These are phyloP conservation scores for Globisporangium cederbergense DNA, from an alignment of 352 stramenopile genomes.

Conservation along the genomic window DNA sequence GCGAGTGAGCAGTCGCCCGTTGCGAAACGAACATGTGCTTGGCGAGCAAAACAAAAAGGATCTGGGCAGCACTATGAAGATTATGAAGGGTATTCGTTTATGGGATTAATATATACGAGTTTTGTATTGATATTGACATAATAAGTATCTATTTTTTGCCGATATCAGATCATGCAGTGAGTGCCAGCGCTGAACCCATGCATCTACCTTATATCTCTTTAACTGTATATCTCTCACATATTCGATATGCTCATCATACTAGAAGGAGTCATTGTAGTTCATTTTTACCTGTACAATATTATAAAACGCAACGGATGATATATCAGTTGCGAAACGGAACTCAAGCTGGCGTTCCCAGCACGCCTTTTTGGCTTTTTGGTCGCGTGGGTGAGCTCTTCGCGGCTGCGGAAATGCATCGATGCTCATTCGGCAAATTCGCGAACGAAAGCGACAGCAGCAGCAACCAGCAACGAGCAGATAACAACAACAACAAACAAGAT, in stretches of 20 bases:
- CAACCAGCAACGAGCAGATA: background rate
- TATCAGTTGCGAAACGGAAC: constrained; percentile 1
- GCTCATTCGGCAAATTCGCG: constrained; percentile 8
- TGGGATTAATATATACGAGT: background rate
- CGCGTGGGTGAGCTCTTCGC: constrained; percentile 7
- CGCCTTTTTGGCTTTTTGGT: background rate
- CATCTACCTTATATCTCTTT: background rate
- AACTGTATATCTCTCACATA: background rate
- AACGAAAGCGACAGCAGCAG: constrained; percentile 7
- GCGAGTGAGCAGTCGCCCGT: background rate
- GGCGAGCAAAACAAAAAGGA: background rate
- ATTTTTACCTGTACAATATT: background rate
- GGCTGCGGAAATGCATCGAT: background rate
- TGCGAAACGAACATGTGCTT: background rate
- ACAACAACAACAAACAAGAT: constrained; percentile 16
- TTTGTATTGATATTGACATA: background rate
- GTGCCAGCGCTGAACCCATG: constrained; percentile 10
- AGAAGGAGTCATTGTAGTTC: background rate
- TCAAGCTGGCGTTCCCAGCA: background rate
- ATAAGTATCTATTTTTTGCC: background rate
- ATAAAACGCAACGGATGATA: background rate
- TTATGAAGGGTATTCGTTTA: background rate
- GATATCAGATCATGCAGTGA: background rate
- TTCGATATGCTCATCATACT: background rate
- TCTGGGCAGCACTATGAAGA: no score